These are phyloP conservation scores for Sporothrix dimorphospora DNA, from an alignment of 2,329 filamentous ascomycete genomes.

Conservation along the genomic window DNA sequence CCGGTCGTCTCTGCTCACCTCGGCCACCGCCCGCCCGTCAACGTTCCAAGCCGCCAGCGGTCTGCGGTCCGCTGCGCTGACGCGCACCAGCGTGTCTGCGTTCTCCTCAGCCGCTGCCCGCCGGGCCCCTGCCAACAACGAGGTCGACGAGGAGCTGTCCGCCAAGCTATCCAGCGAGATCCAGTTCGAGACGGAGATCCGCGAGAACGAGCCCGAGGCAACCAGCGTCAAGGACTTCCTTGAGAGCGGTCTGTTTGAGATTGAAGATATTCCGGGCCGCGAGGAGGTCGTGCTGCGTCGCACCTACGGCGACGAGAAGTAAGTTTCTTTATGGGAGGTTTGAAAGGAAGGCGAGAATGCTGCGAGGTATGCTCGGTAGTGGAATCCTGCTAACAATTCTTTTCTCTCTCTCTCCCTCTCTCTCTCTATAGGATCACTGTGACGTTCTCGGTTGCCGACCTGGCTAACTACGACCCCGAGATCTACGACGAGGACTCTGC, in stretches of 20 bases:
- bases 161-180: slow-evolving; percentile 86
- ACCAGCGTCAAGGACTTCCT: slow-evolving; percentile 85
- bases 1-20: slow-evolving; percentile 11
- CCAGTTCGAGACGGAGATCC: slow-evolving; percentile 80
- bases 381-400: background rate
- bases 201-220: slow-evolving; percentile 71
- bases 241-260: slow-evolving; percentile 80
- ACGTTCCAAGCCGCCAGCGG: slow-evolving; percentile 40
- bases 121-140: slow-evolving; percentile 45
- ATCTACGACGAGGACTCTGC: slow-evolving; percentile 59
- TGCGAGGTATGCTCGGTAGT: too few species aligned
- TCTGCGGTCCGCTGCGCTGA: slow-evolving; percentile 40
- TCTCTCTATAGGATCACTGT: slow-evolving; percentile 58
- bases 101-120: slow-evolving; percentile 56
- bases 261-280: slow-evolving; percentile 79
- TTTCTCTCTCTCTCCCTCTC: slow-evolving; percentile 21
- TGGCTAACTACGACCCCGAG: slow-evolving; percentile 68
- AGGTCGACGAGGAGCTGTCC: slow-evolving; percentile 77
- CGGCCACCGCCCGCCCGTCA: slow-evolving; percentile 8
- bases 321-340: slow-evolving; percentile 43
- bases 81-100: slow-evolving; percentile 38
- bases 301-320: slow-evolving; percentile 87
- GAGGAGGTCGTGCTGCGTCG: slow-evolving; percentile 87
- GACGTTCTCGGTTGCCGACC: slow-evolving; percentile 81
- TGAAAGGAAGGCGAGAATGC: background rate